Evolutionary conservation across 2,329 filamentous ascomycete species (phyloP), one percentile per base, ranked within the genome.

Genomic region (Pestalotiopsis sp.): DNA sequence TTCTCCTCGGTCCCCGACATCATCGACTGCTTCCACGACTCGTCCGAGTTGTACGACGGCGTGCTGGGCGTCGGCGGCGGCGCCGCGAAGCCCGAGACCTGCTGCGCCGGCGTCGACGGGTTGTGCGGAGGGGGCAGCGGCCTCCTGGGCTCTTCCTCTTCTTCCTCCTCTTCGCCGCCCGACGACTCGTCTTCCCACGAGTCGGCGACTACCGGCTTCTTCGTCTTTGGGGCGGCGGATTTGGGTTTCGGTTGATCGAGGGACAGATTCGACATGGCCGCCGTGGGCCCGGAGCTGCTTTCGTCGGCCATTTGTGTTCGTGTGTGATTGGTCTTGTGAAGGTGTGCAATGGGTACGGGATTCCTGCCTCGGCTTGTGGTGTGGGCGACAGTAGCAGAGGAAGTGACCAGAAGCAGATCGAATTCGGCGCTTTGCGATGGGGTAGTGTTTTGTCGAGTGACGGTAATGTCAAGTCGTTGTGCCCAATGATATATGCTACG

Each of bases 111-210:
- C 24, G 48, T 65, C 14, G 66, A 58, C 38, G 58, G 44, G 77
- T 66, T 70, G 69, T 64, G 68, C 68, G 59, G 58, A 60, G 62
- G 24, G 60, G 70, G 69, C 63, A 69, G 65, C 69, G 70, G 67
- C 68, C 69, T 70, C 30, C 60, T 48, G 68, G 67, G 75, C 73
- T 73, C 67, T 58, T 76, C 74, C 48, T 77, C 75, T 24, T 77
- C 75, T 38, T 77, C 77, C 55, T 65, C 67, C 13, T 74, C 72
- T 22, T 76, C 74, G 67, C 83, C 82, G 13, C 83, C 81, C 17
- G 79, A 79, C 39, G 86, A 84, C 67, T 92, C 92, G 73, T 96
- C 91, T 79, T 94, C 92, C 92, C 92, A 94, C 57, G 90, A 93
- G 71, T 94, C 92, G 65, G 85, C 87, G 22, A 91, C 81, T n/a